Base-by-base conservation (phyloP, 306 rosid genomes). In the Lagenaria siceraria region DNA sequence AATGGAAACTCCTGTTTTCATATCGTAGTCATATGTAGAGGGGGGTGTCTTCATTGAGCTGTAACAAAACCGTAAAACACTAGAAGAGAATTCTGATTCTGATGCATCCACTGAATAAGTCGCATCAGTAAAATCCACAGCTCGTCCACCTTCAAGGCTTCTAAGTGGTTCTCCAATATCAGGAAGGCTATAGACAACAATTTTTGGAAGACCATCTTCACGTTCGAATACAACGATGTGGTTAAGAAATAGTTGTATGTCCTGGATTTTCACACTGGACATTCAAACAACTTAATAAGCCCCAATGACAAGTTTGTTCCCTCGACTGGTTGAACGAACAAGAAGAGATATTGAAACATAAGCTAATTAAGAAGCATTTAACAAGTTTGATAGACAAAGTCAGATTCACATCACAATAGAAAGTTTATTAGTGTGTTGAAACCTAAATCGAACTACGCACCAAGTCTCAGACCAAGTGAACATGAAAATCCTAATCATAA, bases 1-100 rank as follows among this genome's bases (percentile, higher is more conserved):
- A 72, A 89, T 90, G 64, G 95, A 87, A 84, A 77, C 40, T 27
- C 86, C 89, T 3, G 87, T 72, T 80, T 85, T 87, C 98, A 94
- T 91, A 78, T 94, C 98, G 85, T 91, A 91, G 82, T 94, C 97
- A 78, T 94, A 94, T 29, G 85, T 88, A 62, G 98, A 87, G 59
- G 21, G 78, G 66, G 98, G 98, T 25, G 96, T 92, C 87, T 80
- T 94, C 93, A 92, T 61, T 74, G 97, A 94, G 87, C 97, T 89
- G 79, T 92, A 92, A 22, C 88, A 58, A 84, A 85, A 92, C 77
- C 95, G 88, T 77, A 94, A 86, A 83, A 94, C 80, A 78, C 87
- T 80, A 65, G 97, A 91, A 43, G 85, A 80, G 85, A 90, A 94
- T 65, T 87, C 95, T 69, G 95, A 90, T 59, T 84, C 86, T 27